Base-by-base conservation (phyloP, 1,139 yeast species). In the Eremothecium gossypii region DNA sequence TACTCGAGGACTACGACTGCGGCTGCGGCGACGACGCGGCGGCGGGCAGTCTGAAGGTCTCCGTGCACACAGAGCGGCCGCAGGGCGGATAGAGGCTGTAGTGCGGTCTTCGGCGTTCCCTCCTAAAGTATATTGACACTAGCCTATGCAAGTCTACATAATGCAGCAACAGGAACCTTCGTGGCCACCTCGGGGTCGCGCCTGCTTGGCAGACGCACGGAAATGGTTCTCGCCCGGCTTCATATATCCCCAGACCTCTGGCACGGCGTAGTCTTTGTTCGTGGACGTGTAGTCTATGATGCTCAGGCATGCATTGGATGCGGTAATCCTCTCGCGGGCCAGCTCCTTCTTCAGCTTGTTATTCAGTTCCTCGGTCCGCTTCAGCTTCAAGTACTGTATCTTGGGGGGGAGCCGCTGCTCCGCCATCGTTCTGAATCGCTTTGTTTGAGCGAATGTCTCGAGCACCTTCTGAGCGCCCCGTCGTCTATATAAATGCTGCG, bases 1-100 rank as follows among this genome's bases (percentile, higher is more conserved):
- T 91, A 43, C 69, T 85, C 46, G 95, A 85, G 54, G 93, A 85
- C 61, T 91, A 91, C 63, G 95, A 87, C 54, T 91, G 98, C 68
- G 98, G 98, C 0, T 91, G 98, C 65, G 96, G 93, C 2, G 77
- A 67, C 8, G 91, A 81, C 49, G 83, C 77, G 47, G 51, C 20
- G 9, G 35, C 12, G 23, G 23, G 6, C 23, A 17, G 23, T 6
- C 23, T 17, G 23, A 46, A 43, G 35, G 42, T 53, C 7, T 45
- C 55, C 4, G 26, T 61, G 9, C 49, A 55, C 17, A 57, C 49
- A 30, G 66, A 63, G 39, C 55, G 44, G 27, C 58, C 57, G 42
- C 65, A 63, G 42, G 41, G 51, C n/a, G 66, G 66, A 9, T 53
- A 41, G 42, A 3, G 23, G 23, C 3, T 6, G 23, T n/a, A n/a